Base-by-base conservation (phyloP, 2,329 filamentous ascomycete genomes). In the Fusarium clavum region DNA sequence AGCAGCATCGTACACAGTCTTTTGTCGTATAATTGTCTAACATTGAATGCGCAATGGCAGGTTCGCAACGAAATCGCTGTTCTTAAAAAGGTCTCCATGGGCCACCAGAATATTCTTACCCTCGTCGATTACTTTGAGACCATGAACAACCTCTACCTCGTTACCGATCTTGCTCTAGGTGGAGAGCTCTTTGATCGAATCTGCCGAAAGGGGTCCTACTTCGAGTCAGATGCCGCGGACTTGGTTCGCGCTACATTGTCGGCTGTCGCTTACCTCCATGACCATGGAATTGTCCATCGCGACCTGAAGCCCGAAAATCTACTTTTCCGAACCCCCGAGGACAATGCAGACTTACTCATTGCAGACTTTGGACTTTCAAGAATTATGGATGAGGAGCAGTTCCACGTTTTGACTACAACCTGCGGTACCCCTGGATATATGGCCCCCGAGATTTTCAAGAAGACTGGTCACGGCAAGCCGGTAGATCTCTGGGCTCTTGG, bases 121-220 rank as follows among this genome's bases (percentile, higher is more conserved):
- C 87, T 99, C 63, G 96, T 98, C 76, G 96, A 99, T 84, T 99
- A 98, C 82, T 99, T 99, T 78, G 96, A 99, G 84, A 99, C 96
- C 9, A 97, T 98, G 93, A 98, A 99, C 84, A 99, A 99, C 82
- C 88, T 99, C 72, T 99, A 99, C 80, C 91, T 99, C 40, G 96
- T 99, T 54, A 98, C 96, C 45, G 96, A 99, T 78, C 91, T 99
- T 32, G 96, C 96, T 20, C 90, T 98, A 20, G 96, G 96, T 70
- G 96, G 96, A 74, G 96, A 99, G 81, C 89, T 99, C 18, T 99
- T 99, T 80, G 96, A 99, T 81, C 93, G 96, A 75, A 99, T 99
- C 81, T 99, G 96, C 82, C 92, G 96, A 71, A 99, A 99, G 83
- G 96, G 96, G 72, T 97, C 93, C 65, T 99, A 99, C 85, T 98